Conservation (phyloP, 2,329 filamentous ascomycete genomes). For the Achaetomium macrosporum region DNA sequence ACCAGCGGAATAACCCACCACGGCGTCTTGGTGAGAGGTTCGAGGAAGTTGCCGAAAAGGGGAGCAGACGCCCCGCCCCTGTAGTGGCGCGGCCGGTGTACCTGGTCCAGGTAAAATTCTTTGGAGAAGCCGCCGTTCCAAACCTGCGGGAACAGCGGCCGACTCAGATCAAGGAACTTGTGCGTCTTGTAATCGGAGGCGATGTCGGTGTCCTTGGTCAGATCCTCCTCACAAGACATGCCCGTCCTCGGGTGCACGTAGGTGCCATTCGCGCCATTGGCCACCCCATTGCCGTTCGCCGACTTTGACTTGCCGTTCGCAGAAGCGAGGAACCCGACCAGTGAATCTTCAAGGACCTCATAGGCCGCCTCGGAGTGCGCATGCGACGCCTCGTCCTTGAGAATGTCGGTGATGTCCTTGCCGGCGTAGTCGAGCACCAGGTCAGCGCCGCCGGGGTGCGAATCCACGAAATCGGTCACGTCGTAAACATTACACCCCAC, state of each 20-base stretch:
- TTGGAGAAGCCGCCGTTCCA: conserved; percentile 86
- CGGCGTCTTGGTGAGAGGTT: conserved; percentile 89
- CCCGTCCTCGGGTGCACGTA: conserved; percentile 63
- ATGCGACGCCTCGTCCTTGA: conserved; percentile 80
- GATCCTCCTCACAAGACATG: conserved; percentile 82
- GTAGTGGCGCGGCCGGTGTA: conserved; percentile 93
- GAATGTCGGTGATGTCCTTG: conserved; percentile 74
- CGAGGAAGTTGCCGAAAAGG: conserved; percentile 96
- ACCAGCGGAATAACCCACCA: conserved; percentile 85
- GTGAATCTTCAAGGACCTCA: conserved; percentile 82
- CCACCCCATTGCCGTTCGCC: conserved; percentile 29
- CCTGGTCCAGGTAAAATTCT: conserved; percentile 94
- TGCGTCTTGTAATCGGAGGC: conserved; percentile 74
- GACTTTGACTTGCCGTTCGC: conserved; percentile 31
- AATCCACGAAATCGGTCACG: conserved; percentile 82
- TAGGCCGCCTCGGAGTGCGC: conserved; percentile 89
- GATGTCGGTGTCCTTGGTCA: conserved; percentile 78
- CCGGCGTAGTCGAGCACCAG: conserved; percentile 86
- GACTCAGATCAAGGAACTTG: conserved; percentile 88
- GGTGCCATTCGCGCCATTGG: conserved; percentile 30
- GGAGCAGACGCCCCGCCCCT: conserved; percentile 88
- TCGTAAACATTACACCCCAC: conserved; percentile 90
- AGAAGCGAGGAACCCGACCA: conserved; percentile 72
- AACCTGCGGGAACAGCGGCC: conserved; percentile 79
- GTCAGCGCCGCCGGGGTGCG: conserved; percentile 86